Evolutionary conservation across 208 protist genomes (phyloP).

Genomic region (Wallacemonas collosoma): DNA sequence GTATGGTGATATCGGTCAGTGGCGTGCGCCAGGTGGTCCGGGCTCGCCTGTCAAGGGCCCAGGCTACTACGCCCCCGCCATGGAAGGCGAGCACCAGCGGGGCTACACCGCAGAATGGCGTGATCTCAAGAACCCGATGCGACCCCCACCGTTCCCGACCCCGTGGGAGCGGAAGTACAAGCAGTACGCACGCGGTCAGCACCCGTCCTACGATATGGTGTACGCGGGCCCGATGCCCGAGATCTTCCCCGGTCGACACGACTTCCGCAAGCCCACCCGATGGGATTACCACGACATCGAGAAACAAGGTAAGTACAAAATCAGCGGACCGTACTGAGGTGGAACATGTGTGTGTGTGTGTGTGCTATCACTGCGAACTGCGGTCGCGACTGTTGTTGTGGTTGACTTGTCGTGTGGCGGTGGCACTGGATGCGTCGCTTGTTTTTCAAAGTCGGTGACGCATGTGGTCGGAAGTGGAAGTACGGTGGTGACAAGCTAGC

Average conservation of each 20-base stretch:
- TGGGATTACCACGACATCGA: constrained; percentile 93
- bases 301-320: constrained; percentile 87
- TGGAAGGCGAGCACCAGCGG: constrained; percentile 86
- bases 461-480: too few relatives aligned
- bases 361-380: neutral
- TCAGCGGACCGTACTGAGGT: constrained; percentile 80
- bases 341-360: neutral
- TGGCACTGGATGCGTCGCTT: too few relatives aligned
- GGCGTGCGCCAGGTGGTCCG: constrained; percentile 82
- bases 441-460: too few relatives aligned
- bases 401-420: neutral
- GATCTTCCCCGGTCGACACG: constrained; percentile 86
- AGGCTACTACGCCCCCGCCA: constrained; percentile 87
- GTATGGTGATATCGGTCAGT: constrained; percentile 92
- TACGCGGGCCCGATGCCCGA: constrained; percentile 91
- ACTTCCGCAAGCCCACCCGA: constrained; percentile 88
- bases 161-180: constrained; percentile 92
- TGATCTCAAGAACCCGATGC: constrained; percentile 87
- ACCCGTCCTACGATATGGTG: constrained; percentile 91
- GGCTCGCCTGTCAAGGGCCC: constrained; percentile 85
- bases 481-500: too few relatives aligned
- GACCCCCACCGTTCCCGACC: constrained; percentile 80
- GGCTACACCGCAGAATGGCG: constrained; percentile 92
- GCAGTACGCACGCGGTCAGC: constrained; percentile 89
- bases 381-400: neutral